Evolutionary conservation across 1,139 yeast genomes (phyloP), one percentile per base, ranked within the genome.

Genomic region (Lodderomyces parapsilosis): DNA sequence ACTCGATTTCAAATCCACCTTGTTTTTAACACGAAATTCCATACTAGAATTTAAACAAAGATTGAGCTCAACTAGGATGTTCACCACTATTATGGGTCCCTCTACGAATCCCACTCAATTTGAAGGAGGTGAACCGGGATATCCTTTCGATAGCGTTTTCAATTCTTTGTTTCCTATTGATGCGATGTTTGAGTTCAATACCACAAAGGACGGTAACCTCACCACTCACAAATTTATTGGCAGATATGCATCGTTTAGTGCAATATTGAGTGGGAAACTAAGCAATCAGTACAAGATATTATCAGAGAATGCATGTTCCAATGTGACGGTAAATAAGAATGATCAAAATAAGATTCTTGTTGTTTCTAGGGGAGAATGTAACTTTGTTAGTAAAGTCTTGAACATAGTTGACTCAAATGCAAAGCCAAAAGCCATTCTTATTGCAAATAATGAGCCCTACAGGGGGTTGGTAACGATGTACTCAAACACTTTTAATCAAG

Each of bases 101-200:
- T 30, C 15, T 15, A 13, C 15, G n/a, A 19, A 11, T 3, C 6
- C 19, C 8, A 15, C 15, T 18, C 33, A 11, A 15, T 31, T 33
- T 30, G 47, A 45, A 22, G 39, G 36, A 22, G 39, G 36, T 27
- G 70, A 68, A 38, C 52, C 66, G 19, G 74, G 70, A 36, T 64
- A 64, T 46, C 75, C 76, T 1, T 53, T 70, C 23, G 62, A 61
- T 46, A 64, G 57, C 44, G 63, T 72, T 44, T 60, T 72, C 38
- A 69, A 67, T 52, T 62, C 74, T 13, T 63, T 71, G 30, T 70
- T 73, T 50, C 78, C 78, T 11, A 62, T 73, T 20, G 78, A 73
- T 49, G 60, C 73, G 27, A 43, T 58, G 14, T 53, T 73, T 14
- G 49, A 55, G 22, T 66, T 60, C 50, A 69, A 71, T 47, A 52